Percentiles rank a stretch among this genome's conserved stretches.
Conservation (phyloP, 2,329 filamentous ascomycete species). For the Exophiala aquamarina region DNA sequence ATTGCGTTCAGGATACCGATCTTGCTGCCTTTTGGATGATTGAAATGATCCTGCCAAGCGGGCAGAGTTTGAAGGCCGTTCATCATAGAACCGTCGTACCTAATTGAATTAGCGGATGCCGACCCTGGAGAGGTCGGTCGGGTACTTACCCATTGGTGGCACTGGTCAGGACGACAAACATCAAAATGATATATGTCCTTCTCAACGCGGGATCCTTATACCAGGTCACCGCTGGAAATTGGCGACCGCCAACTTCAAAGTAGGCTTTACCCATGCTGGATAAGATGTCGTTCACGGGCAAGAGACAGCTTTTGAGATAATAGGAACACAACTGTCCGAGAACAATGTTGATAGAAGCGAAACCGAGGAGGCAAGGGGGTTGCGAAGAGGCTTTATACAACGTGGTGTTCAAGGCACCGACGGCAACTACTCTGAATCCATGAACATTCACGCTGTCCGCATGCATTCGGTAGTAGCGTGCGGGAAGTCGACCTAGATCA, state of each 20-base stretch:
- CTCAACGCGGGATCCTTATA: conserved; percentile 57
- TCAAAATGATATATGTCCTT: conserved; percentile 55
- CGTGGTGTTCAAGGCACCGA: background rate
- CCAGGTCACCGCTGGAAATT: conserved; percentile 59
- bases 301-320: background rate
- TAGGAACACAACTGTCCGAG: background rate
- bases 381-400: background rate
- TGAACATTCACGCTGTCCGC: background rate
- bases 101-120: background rate
- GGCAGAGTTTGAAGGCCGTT: conserved; percentile 23
- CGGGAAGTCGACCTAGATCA: too few relatives aligned
- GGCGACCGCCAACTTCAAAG: conserved; percentile 25
- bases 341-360: background rate
- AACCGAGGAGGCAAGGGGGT: background rate
- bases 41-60: conserved; percentile 26
- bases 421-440: background rate
- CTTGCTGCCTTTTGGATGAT: conserved; percentile 20
- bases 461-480: conserved; percentile 1
- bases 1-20: conserved; percentile 26
- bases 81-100: conserved; percentile 28
- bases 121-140: background rate
- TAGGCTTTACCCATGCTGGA: conserved; percentile 20
- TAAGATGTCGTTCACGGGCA: background rate
- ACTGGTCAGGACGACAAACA: conserved; percentile 61
- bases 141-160: conserved; percentile 36